Base-by-base conservation (phyloP, 176 grass and related monocot species). In the Oryza brachyantha region DNA sequence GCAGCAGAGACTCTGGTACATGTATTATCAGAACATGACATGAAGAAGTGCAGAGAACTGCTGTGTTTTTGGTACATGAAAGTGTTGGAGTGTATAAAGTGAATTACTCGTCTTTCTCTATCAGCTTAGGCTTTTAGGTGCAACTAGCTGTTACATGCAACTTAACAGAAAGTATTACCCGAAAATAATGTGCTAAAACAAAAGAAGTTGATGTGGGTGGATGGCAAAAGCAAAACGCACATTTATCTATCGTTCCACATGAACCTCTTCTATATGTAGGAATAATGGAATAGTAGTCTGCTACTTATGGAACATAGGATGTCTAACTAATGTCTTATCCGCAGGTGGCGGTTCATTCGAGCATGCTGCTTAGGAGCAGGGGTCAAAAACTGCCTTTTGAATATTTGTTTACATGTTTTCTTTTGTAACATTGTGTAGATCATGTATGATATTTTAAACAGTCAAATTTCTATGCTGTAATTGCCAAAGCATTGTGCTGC, bases 361-460 rank as follows among this genome's bases (percentile, higher is more conserved):
- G 43, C 64, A 7, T 10, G 12, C 16, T 38, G 1, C 24, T 27
- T 55, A 64, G 45, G 43, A 40, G 26, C 58, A 50, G 57, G 68
- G 27, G 5, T 76, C 41, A 55, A 8, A 54, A 14, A 28, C 12
- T 55, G 54, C 32, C 70, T 63, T 71, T 46, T 64, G 76, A 75
- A 80, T 42, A 21, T 54, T 11, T 58, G 27, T 19, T 73, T 54
- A 25, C 11, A 42, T 36, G 62, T 75, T 31, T 64, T 76, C 22
- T 37, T 76, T 6, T 89, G 62, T 89, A 81, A 76, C 42, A 70
- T 39, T 46, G 10, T 46, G 81, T 89, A 72, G 77, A 85, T 85
- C 87, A 81, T 28, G 52, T 5, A 55, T 64, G 36, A 29, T 59
- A 38, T 55, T 85, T 81, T 75, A 55, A 75, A 80, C 69, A 0